Conservation (phyloP, 2,329 filamentous ascomycete species). For the Xylaria multiplex region DNA sequence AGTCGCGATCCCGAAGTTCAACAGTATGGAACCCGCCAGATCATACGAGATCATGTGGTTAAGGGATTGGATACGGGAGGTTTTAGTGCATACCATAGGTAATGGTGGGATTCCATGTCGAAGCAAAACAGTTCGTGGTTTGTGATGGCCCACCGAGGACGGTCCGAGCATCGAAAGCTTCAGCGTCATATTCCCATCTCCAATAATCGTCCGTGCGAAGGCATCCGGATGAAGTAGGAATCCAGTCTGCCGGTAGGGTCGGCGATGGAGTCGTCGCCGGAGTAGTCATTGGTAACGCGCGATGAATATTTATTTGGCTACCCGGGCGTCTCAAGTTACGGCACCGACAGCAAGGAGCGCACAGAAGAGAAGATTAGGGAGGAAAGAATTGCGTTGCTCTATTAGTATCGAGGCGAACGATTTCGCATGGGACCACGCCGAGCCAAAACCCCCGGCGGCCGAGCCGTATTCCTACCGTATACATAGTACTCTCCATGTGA, state of each 20-base stretch:
- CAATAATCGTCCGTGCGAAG: slow-evolving; percentile 39
- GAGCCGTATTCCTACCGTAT: neutral
- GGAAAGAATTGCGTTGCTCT: neutral
- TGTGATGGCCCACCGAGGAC: slow-evolving; percentile 44
- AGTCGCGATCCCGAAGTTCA: too few species aligned
- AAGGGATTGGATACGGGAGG: too few species aligned
- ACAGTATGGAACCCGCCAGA: too few species aligned
- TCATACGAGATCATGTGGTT: too few species aligned
- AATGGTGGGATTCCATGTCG: slow-evolving; percentile 34
- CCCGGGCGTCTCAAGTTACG: slow-evolving; percentile 3
- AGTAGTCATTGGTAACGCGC: slow-evolving; percentile 30
- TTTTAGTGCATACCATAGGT: slow-evolving; percentile 28
- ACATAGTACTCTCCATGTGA: too few species aligned
- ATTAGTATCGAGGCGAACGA: neutral
- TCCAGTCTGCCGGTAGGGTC: slow-evolving; percentile 30
- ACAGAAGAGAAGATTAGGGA: neutral
- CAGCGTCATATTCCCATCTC: slow-evolving; percentile 39
- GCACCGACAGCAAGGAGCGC: slow-evolving; percentile 38
- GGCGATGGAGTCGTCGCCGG: slow-evolving; percentile 30
- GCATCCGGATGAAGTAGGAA: slow-evolving; percentile 33
- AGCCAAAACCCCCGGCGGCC: neutral
- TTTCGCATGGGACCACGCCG: neutral
- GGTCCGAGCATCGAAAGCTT: slow-evolving; percentile 33
- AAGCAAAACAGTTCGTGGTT: slow-evolving; percentile 40
- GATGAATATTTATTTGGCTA: slow-evolving; percentile 1